Evolutionary conservation across 192 early-diverging fungal species (phyloP).

Genomic region (Coemansia sp.): DNA sequence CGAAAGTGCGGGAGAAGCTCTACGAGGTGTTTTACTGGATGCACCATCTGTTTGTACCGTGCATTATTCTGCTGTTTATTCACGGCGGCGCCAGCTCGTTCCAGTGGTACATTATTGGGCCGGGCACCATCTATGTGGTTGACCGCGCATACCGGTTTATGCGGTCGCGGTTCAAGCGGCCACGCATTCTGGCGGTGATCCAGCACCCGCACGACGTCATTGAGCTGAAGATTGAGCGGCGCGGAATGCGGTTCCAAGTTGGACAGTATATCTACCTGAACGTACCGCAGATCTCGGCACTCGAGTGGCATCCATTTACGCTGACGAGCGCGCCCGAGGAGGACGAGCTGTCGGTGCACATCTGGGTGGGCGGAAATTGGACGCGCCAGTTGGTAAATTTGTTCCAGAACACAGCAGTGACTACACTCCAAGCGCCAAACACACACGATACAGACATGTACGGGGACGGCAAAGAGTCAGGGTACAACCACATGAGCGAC

Average conservation of each 20-base stretch:
- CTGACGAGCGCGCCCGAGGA: slow-evolving; percentile 81
- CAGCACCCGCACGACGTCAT: slow-evolving; percentile 82
- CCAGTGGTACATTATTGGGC: slow-evolving; percentile 75
- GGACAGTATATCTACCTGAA: slow-evolving; percentile 80
- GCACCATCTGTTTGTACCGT: slow-evolving; percentile 82
- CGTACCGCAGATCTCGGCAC: slow-evolving; percentile 67
- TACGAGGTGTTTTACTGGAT: slow-evolving; percentile 83
- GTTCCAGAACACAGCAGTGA: slow-evolving; percentile 43
- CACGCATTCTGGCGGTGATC: slow-evolving; percentile 76
- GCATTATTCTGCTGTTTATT: slow-evolving; percentile 66
- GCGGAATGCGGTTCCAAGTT: slow-evolving; percentile 58
- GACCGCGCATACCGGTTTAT: slow-evolving; percentile 71
- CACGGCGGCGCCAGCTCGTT: slow-evolving; percentile 74
- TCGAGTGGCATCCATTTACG: slow-evolving; percentile 85
- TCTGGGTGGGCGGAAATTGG: slow-evolving; percentile 77
- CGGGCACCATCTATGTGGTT: slow-evolving; percentile 62
- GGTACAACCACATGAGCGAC: slow-evolving; percentile 7
- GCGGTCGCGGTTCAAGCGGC: slow-evolving; percentile 62
- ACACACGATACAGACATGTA: slow-evolving; percentile 22
- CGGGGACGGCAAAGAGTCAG: slow-evolving; percentile 11
- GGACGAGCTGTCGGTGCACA: slow-evolving; percentile 71
- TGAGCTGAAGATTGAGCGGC: slow-evolving; percentile 76
- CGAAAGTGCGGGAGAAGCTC: slow-evolving; percentile 34
- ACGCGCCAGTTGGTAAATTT: slow-evolving; percentile 59
- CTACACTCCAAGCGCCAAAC: slow-evolving; percentile 6